These are phyloP conservation scores for Pulveroboletus sp. DNA, from an alignment of 768 basidiomycete genomes.

Conservation along the genomic window DNA sequence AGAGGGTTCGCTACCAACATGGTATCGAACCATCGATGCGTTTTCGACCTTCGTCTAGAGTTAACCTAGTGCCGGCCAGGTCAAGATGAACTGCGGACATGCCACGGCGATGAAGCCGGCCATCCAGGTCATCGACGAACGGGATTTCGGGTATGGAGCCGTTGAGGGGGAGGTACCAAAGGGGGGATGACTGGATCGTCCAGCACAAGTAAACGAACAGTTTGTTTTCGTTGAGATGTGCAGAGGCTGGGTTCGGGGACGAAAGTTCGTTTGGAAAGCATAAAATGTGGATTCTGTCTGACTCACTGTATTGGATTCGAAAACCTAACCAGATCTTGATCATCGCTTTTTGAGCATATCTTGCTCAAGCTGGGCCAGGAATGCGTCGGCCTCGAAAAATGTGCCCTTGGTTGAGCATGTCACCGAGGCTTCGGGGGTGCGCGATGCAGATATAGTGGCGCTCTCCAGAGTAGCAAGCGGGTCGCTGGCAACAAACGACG, in stretches of 20 bases:
- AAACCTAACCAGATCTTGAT: too few relatives aligned
- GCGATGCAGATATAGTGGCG: constrained; percentile 14
- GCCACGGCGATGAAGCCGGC: constrained; percentile 44
- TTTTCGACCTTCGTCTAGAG: constrained; percentile 41
- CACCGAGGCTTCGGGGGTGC: constrained; percentile 25
- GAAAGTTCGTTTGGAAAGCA: constrained; percentile 7
- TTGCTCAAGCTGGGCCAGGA: constrained; percentile 61
- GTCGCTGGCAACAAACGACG: constrained; percentile 30
- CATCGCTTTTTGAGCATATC: constrained; percentile 44
- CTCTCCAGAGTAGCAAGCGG: constrained; percentile 52
- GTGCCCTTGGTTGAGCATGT: constrained; percentile 19
- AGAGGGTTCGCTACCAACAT: constrained; percentile 49
- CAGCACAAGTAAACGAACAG: constrained; percentile 41
- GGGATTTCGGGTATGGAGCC: constrained; percentile 42
- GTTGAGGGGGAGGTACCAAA: constrained; percentile 30
- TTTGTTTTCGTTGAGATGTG: constrained; percentile 46
- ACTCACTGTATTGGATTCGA: constrained; percentile 1
- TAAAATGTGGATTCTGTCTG: not conserved
- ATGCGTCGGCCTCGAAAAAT: constrained; percentile 47
- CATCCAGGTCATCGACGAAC: constrained; percentile 42
- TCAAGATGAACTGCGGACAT: constrained; percentile 50
- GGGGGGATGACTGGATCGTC: constrained; percentile 38
- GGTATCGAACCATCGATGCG: constrained; percentile 43
- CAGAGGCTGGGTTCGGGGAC: constrained; percentile 44
- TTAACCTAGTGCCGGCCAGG: constrained; percentile 22